phyloP scores from a whole-genome alignment of 1,284 basidiomycete genomes.

The Sphagnurus paluster region DNA sequence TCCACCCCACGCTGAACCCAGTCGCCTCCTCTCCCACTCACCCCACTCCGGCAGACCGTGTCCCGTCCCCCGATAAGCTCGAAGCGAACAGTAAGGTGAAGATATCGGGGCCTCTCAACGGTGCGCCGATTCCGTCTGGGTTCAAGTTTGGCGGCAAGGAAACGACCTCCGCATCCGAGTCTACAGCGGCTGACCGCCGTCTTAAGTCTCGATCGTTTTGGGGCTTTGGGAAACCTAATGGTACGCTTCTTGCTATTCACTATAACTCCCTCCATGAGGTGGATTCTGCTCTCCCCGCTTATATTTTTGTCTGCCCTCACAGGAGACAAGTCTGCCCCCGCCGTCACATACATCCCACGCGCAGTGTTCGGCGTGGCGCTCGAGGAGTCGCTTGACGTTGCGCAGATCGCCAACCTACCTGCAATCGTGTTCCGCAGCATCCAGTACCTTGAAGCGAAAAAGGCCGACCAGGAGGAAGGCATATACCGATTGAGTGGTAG shows the following conservation, averaged over 20 bases:
- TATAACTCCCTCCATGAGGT: constrained; percentile 1
- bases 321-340: constrained; percentile 47
- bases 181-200: constrained; percentile 60
- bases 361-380: constrained; percentile 91
- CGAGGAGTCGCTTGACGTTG: constrained; percentile 85
- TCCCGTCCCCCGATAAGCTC: constrained; percentile 59
- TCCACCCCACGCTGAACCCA: constrained; percentile 51
- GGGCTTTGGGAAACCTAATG: constrained; percentile 70
- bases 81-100: constrained; percentile 63
- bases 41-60: constrained; percentile 46
- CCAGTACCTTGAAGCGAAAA: constrained; percentile 85
- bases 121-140: constrained; percentile 82
- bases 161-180: constrained; percentile 43
- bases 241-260: constrained; percentile 31
- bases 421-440: constrained; percentile 95
- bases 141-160: constrained; percentile 86
- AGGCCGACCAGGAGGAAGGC: constrained; percentile 95
- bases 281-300: background rate
- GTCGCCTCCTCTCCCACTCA: constrained; percentile 46
- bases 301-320: constrained; percentile 15
- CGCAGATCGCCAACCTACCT: constrained; percentile 87
- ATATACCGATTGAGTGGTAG: constrained; percentile 95
- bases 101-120: constrained; percentile 89
- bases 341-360: constrained; percentile 49
- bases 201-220: constrained; percentile 89